phyloP scores from a whole-genome alignment of 345 rosid species.

The Arabis alpina region DNA sequence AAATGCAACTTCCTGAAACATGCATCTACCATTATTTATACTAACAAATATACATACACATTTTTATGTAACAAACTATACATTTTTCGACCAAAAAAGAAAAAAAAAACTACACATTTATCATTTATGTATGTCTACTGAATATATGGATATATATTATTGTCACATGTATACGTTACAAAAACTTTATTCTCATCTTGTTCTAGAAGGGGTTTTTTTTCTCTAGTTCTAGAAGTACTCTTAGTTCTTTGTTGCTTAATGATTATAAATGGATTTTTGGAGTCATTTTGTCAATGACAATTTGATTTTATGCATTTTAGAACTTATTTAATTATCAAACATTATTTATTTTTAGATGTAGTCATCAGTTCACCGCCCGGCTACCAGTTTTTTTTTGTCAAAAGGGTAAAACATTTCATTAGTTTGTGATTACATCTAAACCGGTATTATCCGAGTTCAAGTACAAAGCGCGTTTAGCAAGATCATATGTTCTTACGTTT shows the following conservation, averaged over 20 bases:
- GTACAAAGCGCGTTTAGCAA: too few species aligned
- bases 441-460: too few species aligned
- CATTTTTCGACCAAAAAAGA: too few species aligned
- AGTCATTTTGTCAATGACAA: not conserved
- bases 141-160: conserved; percentile 5
- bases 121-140: not conserved
- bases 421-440: too few species aligned
- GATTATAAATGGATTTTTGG: not conserved
- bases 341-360: not conserved
- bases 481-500: too few species aligned
- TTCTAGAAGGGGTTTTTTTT: conserved; percentile 16
- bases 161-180: not conserved
- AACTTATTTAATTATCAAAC: not conserved
- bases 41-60: not conserved
- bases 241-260: not conserved
- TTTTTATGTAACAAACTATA: too few species aligned
- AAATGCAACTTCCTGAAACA: conserved; percentile 30
- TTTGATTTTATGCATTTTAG: not conserved
- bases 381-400: too few species aligned
- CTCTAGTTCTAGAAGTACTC: not conserved
- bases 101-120: too few species aligned
- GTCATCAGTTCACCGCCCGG: not conserved
- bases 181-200: not conserved
- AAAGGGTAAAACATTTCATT: too few species aligned
- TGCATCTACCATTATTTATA: conserved; percentile 8